A percentile compares a stretch with the other conserved stretches of the same genome.
These are phyloP conservation scores for Hanseniaspora occidentalis DNA, from an alignment of 805 yeast genomes.

Conservation along the genomic window DNA sequence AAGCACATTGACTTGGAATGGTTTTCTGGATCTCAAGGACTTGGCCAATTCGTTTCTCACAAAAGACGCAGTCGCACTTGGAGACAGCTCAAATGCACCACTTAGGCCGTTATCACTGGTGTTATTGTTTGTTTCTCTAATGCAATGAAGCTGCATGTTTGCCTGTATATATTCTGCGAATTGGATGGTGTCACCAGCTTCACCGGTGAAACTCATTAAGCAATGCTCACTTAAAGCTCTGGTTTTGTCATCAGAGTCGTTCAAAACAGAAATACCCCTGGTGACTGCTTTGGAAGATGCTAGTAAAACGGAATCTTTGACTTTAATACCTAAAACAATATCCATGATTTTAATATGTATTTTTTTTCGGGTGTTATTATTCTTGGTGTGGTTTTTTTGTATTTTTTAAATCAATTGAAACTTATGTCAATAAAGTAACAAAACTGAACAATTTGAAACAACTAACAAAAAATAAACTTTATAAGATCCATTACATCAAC, in stretches of 20 bases:
- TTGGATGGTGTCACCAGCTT: slow-evolving; percentile 90
- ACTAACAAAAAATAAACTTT: too few species aligned
- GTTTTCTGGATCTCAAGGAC: slow-evolving; percentile 84
- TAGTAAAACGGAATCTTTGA: slow-evolving; percentile 66
- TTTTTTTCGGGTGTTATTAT: neutral
- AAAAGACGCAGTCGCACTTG: slow-evolving; percentile 78
- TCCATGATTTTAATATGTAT: slow-evolving; percentile 45
- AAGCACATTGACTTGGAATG: slow-evolving; percentile 87
- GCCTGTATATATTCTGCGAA: slow-evolving; percentile 94
- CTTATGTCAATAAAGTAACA: too few species aligned
- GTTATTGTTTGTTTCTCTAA: slow-evolving; percentile 45
- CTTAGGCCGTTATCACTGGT: slow-evolving; percentile 4
- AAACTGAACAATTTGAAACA: too few species aligned
- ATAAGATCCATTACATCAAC: too few species aligned
- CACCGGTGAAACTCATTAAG: slow-evolving; percentile 85
- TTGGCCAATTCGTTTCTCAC: slow-evolving; percentile 81
- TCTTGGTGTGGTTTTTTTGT: neutral
- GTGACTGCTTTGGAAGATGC: slow-evolving; percentile 95
- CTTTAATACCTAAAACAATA: slow-evolving; percentile 75
- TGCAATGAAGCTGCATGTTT: slow-evolving; percentile 74
- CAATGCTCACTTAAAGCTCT: slow-evolving; percentile 61
- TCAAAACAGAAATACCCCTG: slow-evolving; percentile 75
- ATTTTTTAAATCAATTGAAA: neutral
- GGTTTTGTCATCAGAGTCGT: slow-evolving; percentile 72
- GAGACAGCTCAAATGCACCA: slow-evolving; percentile 52